Evolutionary conservation across 139 green algal genomes (phyloP).

Genomic region (Deuterostichococcus epilithicus): DNA sequence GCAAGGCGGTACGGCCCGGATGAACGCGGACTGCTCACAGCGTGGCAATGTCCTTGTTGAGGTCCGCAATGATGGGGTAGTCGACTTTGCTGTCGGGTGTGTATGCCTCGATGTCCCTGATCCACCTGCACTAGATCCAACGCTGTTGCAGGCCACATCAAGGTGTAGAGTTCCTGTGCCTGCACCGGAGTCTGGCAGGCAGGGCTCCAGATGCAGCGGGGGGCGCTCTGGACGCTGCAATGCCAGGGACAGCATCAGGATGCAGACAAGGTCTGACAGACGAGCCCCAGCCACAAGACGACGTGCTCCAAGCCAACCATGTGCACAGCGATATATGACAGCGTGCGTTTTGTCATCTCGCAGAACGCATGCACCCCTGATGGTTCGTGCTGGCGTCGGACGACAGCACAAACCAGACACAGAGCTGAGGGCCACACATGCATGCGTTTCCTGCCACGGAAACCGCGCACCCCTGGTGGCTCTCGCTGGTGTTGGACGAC

Average conservation of each 20-base stretch:
- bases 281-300: too few relatives aligned
- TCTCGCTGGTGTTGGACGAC: constrained; percentile 54
- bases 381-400: background rate
- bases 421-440: too few relatives aligned
- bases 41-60: constrained; percentile 46
- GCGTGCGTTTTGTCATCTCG: background rate
- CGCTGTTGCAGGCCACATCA: background rate
- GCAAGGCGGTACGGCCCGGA: background rate
- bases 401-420: background rate
- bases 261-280: background rate
- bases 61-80: constrained; percentile 73
- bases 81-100: constrained; percentile 29
- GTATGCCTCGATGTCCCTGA: constrained; percentile 67
- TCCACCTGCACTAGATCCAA: constrained; percentile 37
- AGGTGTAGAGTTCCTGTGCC: background rate
- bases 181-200: background rate
- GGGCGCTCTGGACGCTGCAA: background rate
- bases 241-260: constrained; percentile 1
- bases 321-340: background rate
- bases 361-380: background rate
- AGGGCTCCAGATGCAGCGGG: background rate
- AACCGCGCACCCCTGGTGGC: constrained; percentile 38
- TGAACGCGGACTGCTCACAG: constrained; percentile 11
- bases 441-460: background rate
- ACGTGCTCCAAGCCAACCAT: background rate